phyloP scores from a whole-genome alignment of 129 eudicot species.

The Pulicaria dysenterica region DNA sequence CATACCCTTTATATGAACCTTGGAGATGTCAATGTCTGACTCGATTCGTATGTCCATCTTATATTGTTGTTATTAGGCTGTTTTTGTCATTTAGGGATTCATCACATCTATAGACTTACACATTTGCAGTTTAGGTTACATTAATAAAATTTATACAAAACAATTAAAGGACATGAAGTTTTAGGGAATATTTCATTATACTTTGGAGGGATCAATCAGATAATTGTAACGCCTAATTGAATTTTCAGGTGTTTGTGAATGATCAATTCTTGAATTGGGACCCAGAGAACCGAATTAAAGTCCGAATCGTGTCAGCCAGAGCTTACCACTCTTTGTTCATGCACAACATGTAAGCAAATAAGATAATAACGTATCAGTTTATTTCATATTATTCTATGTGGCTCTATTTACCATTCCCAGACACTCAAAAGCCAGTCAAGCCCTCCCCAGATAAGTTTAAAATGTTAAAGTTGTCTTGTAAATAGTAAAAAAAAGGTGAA shows the following conservation, averaged over 20 bases:
- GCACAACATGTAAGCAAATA: constrained; percentile 90
- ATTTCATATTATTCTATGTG: neutral
- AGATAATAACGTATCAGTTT: constrained; percentile 5
- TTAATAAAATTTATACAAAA: too few relatives aligned
- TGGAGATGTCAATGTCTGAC: too few relatives aligned
- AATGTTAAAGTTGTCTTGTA: constrained; percentile 4
- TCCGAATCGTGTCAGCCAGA: constrained; percentile 94
- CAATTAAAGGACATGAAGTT: too few relatives aligned
- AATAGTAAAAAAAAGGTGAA: constrained; percentile 23
- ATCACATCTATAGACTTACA: too few relatives aligned
- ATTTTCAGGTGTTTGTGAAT: constrained; percentile 78
- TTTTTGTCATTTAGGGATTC: too few relatives aligned
- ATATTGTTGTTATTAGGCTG: too few relatives aligned
- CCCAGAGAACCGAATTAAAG: constrained; percentile 90
- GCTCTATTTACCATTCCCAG: constrained; percentile 33
- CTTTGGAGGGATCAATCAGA: neutral
- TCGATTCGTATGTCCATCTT: too few relatives aligned
- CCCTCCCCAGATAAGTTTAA: constrained; percentile 57
- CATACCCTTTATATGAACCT: too few relatives aligned
- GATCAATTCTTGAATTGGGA: constrained; percentile 99
- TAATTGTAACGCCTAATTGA: constrained; percentile 15
- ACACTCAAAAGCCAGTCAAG: constrained; percentile 37
- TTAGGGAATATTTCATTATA: neutral
- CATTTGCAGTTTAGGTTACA: too few relatives aligned
- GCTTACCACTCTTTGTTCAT: constrained; percentile 97